Conservation (phyloP, 441 rosid genomes). For the Metrosideros polymorpha region DNA sequence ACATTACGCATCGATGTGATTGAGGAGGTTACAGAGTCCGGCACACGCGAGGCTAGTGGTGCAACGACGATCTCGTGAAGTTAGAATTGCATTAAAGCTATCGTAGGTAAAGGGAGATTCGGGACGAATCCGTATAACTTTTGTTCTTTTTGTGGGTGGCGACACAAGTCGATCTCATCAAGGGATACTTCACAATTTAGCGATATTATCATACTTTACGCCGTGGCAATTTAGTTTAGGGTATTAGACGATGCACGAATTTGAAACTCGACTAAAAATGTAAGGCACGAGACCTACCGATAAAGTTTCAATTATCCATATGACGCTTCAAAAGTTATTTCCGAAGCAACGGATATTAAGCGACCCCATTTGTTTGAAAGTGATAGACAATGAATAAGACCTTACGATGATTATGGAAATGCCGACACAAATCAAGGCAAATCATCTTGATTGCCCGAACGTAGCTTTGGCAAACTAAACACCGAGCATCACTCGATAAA, state of each 20-base stretch:
- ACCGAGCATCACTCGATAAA: background rate
- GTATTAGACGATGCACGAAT: background rate
- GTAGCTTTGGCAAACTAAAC: background rate
- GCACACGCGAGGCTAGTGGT: background rate
- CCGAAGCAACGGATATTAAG: accelerated
- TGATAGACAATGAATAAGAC: no score
- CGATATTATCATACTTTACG: background rate
- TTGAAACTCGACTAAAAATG: accelerated
- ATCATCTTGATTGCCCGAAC: background rate
- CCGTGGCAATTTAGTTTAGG: accelerated
- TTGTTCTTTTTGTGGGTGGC: no score
- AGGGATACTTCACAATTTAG: accelerated
- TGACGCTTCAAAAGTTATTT: background rate
- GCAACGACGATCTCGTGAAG: accelerated
- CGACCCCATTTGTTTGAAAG: accelerated
- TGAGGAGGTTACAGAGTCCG: background rate
- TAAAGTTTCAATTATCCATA: background rate
- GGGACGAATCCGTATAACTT: accelerated
- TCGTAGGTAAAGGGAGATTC: accelerated
- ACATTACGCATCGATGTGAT: background rate
- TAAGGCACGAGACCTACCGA: accelerated
- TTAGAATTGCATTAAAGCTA: background rate
- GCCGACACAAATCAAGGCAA: background rate
- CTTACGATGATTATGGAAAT: accelerated
- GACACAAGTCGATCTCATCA: background rate